These are phyloP conservation scores for Hyaloscypha variabilis DNA, from an alignment of 495 filamentous ascomycete genomes.

Conservation along the genomic window DNA sequence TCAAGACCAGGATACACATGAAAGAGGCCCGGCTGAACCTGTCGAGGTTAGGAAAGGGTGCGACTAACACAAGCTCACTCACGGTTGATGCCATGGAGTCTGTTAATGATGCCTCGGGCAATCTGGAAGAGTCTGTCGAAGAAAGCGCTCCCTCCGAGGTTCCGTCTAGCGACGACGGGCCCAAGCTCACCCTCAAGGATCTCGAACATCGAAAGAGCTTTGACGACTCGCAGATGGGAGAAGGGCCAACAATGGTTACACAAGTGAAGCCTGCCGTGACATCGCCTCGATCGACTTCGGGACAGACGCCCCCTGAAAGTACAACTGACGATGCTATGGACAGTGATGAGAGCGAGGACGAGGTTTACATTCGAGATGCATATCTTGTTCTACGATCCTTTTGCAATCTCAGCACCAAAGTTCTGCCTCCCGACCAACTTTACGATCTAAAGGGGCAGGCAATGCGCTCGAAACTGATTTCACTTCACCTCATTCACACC, in stretches of 20 bases:
- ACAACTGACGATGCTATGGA: slow-evolving; percentile 44
- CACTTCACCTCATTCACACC: slow-evolving; percentile 90
- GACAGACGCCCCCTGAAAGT: slow-evolving; percentile 53
- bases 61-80: slow-evolving; percentile 31
- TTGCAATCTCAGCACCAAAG: slow-evolving; percentile 94
- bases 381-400: slow-evolving; percentile 97
- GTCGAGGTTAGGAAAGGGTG: slow-evolving; percentile 46
- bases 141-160: slow-evolving; percentile 55
- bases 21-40: slow-evolving; percentile 71
- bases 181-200: slow-evolving; percentile 91
- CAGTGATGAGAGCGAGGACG: slow-evolving; percentile 90
- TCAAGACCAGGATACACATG: slow-evolving; percentile 82
- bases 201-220: slow-evolving; percentile 93
- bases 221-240: slow-evolving; percentile 87
- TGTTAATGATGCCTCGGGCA: slow-evolving; percentile 40
- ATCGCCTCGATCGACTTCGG: slow-evolving; percentile 59
- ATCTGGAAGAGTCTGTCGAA: slow-evolving; percentile 37
- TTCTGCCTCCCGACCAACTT: slow-evolving; percentile 84
- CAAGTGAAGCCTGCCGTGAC: slow-evolving; percentile 64
- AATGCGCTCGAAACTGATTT: slow-evolving; percentile 96
- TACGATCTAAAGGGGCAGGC: slow-evolving; percentile 90
- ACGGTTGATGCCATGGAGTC: slow-evolving; percentile 40
- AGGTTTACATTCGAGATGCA: slow-evolving; percentile 94
- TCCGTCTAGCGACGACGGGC: slow-evolving; percentile 57
- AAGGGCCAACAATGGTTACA: slow-evolving; percentile 92